phyloP scores from a whole-genome alignment of 106 monocot genomes.

The Dioscorea zingiberensis region DNA sequence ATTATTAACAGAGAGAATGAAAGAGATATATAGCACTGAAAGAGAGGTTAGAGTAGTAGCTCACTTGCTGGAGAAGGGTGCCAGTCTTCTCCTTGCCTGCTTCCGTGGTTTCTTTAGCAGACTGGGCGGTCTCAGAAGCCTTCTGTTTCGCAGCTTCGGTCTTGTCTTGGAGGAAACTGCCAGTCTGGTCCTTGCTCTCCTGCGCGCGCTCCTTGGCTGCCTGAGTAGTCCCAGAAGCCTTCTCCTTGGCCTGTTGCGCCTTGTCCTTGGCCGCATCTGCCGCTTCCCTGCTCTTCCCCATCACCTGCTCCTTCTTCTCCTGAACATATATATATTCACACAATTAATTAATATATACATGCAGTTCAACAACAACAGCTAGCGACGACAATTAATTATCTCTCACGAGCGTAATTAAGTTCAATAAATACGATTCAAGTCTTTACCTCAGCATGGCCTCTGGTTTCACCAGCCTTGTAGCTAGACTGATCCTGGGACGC shows the following conservation, averaged over 20 bases:
- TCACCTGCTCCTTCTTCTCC: conserved; percentile 23
- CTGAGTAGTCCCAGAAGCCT: conserved; percentile 13
- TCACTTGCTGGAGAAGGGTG: conserved; percentile 2
- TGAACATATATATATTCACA: too few species aligned
- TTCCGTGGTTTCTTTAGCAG: conserved; percentile 9
- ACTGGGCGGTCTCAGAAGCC: conserved; percentile 10
- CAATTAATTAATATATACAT: too few species aligned
- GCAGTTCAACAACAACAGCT: too few species aligned
- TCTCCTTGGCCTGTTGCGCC: conserved; percentile 16
- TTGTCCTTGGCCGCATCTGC: conserved; percentile 13
- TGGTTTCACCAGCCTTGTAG: conserved; percentile 15
- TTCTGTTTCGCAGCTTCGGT: conserved; percentile 1
- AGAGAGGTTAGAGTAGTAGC: not conserved
- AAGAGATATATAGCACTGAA: too few species aligned
- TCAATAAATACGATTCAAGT: not conserved
- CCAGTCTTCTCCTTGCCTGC: conserved; percentile 21
- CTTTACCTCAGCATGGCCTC: conserved; percentile 20
- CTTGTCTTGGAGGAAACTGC: conserved; percentile 5
- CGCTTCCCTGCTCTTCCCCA: conserved; percentile 16
- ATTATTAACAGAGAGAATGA: not conserved
- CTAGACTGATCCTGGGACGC: conserved; percentile 4
- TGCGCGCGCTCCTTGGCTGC: conserved; percentile 1
- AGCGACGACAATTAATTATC: too few species aligned
- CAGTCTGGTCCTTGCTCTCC: conserved; percentile 1
- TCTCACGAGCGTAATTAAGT: too few species aligned